Base-by-base conservation (phyloP, 768 basidiomycete species). In the Rhodosporidiobolus sp. region DNA sequence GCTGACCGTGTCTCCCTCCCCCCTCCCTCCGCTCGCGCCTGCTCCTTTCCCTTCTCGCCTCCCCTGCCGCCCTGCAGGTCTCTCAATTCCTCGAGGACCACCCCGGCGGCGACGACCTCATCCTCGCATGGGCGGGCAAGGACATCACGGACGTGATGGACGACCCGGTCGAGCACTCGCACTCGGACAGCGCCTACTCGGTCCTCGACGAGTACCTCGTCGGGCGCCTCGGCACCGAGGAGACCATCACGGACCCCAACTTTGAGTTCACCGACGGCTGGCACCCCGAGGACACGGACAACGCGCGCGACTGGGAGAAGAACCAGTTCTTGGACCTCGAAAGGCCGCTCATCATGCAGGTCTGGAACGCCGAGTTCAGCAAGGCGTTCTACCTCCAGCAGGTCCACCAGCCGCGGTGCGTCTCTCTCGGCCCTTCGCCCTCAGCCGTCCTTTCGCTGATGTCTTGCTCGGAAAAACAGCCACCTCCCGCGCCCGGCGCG, bases 341-440 rank as follows among this genome's bases (percentile, higher is more conserved):
- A 71, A 87, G 88, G 79, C 94, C 96, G 17, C 80, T 99, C 63
- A 70, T 81, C 67, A 78, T 80, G 69, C 96, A 99, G 82, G 87
- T 99, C 72, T 94, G 90, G 91, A 83, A 87, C 73, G 87, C 87
- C 24, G 90, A 93, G 81, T 96, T 91, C 79, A 91, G 91, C 79
- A 99, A 99, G 84, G 87, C 90, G 7, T 98, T 94, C 81, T 99
- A 99, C 80, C 84, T 99, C 61, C 86, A 92, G 77, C 96, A 99
- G 81, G 91, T 99, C 0, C 96, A 99, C 81, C 94, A 97, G 80
- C 95, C 96, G 3, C 87, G 96, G 54, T 94, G 94, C 80, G 81
- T 94, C 48, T 22, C 38, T 43, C 12, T 7, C 66, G 4, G 30
- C 12, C n/a, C 10, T 28, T 34, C 30, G 12, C 54, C 48, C 48